These are phyloP conservation scores for Penicillium sp. DNA, from an alignment of 2,329 filamentous ascomycete species.

Conservation along the genomic window DNA sequence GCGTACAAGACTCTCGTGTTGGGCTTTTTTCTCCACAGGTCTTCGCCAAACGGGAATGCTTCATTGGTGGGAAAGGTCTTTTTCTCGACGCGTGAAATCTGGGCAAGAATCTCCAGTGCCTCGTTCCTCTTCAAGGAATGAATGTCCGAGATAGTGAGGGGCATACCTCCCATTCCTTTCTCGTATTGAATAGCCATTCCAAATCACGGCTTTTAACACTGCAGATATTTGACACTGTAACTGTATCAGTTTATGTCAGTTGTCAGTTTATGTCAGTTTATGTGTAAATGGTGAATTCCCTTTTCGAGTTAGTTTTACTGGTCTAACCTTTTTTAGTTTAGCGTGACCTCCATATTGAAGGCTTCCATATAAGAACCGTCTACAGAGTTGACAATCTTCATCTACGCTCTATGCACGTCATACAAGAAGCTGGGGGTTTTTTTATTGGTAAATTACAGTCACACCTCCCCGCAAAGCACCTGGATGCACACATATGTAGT, in stretches of 20 bases:
- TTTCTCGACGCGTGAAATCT: conserved; percentile 45
- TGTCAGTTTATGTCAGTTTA: not conserved
- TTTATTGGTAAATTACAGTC: not conserved
- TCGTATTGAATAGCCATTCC: conserved; percentile 26
- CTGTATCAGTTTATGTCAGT: not conserved
- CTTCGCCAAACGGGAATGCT: conserved; percentile 48
- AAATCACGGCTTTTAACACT: not conserved
- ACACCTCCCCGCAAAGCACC: not conserved
- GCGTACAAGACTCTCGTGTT: conserved; percentile 47
- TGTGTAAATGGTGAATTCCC: no score
- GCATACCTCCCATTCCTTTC: conserved; percentile 6
- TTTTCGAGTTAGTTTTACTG: no score
- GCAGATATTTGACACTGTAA: not conserved
- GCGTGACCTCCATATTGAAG: no score
- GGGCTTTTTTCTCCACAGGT: conserved; percentile 49
- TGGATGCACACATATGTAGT: not conserved
- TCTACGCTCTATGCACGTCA: not conserved
- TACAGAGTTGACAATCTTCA: not conserved
- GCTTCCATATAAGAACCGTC: no score
- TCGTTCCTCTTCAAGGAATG: conserved; percentile 37
- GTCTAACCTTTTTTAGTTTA: no score
- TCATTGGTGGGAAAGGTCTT: conserved; percentile 53
- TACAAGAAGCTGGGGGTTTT: not conserved
- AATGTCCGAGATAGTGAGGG: conserved; percentile 34
- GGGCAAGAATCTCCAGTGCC: conserved; percentile 36